These are phyloP conservation scores for Ceratocystis destructans DNA, from an alignment of 2,329 filamentous ascomycete species.

Conservation along the genomic window DNA sequence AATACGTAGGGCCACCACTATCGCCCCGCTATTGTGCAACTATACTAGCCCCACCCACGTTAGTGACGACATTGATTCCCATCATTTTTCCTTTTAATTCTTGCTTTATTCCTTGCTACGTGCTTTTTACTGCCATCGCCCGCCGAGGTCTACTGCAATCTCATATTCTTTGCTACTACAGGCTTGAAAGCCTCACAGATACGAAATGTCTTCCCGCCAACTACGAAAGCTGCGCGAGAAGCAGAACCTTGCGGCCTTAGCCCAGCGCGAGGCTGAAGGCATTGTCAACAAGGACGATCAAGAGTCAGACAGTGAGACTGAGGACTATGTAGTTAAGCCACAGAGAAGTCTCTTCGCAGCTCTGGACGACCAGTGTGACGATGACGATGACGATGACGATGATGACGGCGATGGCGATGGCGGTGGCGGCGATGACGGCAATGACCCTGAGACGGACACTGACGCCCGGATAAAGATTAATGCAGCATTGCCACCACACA, in stretches of 20 bases:
- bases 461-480: slow-evolving; percentile 20
- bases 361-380: slow-evolving; percentile 33
- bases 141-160: no score
- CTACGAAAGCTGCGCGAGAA: slow-evolving; percentile 40
- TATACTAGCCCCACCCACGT: background rate
- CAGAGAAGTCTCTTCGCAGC: slow-evolving; percentile 39
- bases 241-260: slow-evolving; percentile 29
- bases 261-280: slow-evolving; percentile 20
- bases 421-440: slow-evolving; percentile 9
- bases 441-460: slow-evolving; percentile 13
- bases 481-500: background rate
- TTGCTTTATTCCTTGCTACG: background rate
- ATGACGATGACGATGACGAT: slow-evolving; percentile 29
- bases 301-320: slow-evolving; percentile 25
- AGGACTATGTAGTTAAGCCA: slow-evolving; percentile 26
- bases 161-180: background rate
- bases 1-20: no score
- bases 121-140: no score
- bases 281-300: slow-evolving; percentile 25
- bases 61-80: background rate
- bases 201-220: slow-evolving; percentile 38
- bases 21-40: background rate
- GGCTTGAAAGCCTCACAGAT: background rate
- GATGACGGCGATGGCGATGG: slow-evolving; percentile 26
- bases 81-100: background rate